phyloP scores from a whole-genome alignment of 2,329 filamentous ascomycete genomes.

The Metarhizium anisopliae region DNA sequence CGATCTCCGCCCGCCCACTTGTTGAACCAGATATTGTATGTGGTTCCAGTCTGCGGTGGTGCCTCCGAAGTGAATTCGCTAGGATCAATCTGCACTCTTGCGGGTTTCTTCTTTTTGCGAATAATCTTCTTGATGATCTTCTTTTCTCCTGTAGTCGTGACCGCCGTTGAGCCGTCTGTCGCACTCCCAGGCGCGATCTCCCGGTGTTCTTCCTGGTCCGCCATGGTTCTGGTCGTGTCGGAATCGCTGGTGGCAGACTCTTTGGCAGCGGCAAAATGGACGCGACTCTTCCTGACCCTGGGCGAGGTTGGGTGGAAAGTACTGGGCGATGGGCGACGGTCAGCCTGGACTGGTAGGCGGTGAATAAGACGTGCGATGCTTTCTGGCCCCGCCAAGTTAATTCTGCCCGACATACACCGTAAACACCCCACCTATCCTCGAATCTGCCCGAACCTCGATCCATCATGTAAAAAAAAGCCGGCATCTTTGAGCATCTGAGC shows the following conservation, averaged over 20 bases:
- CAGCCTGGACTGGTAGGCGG: conserved; percentile 1
- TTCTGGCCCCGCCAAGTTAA: not conserved
- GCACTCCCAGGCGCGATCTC: not conserved
- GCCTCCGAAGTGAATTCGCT: conserved; percentile 74
- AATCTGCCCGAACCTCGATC: not conserved
- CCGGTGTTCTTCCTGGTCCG: conserved; percentile 20
- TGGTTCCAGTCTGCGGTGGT: conserved; percentile 84
- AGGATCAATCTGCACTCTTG: conserved; percentile 83
- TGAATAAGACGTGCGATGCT: not conserved
- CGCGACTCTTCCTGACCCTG: not conserved
- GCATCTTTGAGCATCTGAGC: not conserved
- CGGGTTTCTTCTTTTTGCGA: conserved; percentile 81
- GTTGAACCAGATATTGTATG: conserved; percentile 91
- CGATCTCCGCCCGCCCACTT: conserved; percentile 96
- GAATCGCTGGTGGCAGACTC: not conserved
- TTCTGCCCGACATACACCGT: not conserved
- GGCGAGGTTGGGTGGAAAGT: not conserved
- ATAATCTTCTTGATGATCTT: conserved; percentile 78
- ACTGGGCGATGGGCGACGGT: not conserved
- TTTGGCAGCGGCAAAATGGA: not conserved
- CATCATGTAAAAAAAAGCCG: not conserved
- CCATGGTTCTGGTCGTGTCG: conserved; percentile 15
- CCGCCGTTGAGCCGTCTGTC: conserved; percentile 19
- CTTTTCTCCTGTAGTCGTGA: conserved; percentile 36
- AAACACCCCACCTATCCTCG: not conserved